Percentiles rank a stretch among this genome's conserved stretches.
Evolutionary conservation across 2,329 filamentous ascomycete species (phyloP).

Genomic region (Zasmidium cellare): DNA sequence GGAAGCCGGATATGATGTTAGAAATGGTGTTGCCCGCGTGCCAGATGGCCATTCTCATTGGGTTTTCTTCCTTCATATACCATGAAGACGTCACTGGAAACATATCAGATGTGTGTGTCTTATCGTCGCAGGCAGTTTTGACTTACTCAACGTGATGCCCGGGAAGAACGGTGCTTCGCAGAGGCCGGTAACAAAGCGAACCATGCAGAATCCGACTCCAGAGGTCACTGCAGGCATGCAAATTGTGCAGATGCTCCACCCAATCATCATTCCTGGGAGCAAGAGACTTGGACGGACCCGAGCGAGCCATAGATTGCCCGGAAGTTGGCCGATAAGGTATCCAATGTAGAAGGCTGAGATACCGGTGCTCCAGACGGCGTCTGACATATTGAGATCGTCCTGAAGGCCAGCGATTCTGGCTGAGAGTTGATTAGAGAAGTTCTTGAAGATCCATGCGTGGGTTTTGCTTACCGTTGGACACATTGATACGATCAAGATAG

Average conservation of each 20-base stretch:
- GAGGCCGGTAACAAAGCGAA: conserved; percentile 36
- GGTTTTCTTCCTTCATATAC: conserved; percentile 11
- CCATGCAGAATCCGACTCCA: conserved; percentile 37
- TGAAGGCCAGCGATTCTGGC: conserved; percentile 41
- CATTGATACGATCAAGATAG: conserved; percentile 41
- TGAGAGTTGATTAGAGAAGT: no score
- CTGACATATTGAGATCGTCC: conserved; percentile 38
- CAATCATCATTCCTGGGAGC: conserved; percentile 43
- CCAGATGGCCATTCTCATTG: conserved; percentile 11
- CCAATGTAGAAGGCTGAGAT: conserved; percentile 50
- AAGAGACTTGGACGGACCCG: conserved; percentile 38
- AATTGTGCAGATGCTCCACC: conserved; percentile 46
- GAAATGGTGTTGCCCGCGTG: conserved; percentile 10
- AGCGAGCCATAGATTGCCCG: conserved; percentile 49
- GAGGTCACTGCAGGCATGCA: conserved; percentile 46
- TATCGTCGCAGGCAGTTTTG: no score
- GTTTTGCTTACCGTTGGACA: conserved; percentile 34
- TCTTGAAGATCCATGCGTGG: no score
- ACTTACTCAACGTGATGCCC: conserved; percentile 39
- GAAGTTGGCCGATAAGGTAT: conserved; percentile 43
- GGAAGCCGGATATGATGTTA: conserved; percentile 7
- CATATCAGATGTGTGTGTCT: conserved; percentile 9
- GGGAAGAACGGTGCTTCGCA: conserved; percentile 43
- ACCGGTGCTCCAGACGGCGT: conserved; percentile 39
- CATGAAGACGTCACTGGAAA: conserved; percentile 10